Evolutionary conservation across 2,329 filamentous ascomycete species (phyloP).

Genomic region (Cercospora sp.): DNA sequence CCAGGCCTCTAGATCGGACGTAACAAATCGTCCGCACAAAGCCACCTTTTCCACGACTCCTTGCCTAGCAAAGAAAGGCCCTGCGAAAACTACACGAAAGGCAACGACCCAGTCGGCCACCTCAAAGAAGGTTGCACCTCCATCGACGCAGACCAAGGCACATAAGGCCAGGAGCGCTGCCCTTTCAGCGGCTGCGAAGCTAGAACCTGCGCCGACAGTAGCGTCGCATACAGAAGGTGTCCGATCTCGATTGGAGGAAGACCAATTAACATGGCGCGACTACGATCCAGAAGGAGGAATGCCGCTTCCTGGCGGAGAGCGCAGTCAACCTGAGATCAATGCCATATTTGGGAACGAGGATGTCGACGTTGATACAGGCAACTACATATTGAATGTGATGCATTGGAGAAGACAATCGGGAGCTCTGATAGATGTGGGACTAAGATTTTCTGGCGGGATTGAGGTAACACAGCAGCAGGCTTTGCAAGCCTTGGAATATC

Average conservation of each 20-base stretch:
- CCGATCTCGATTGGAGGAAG: constrained; percentile 12
- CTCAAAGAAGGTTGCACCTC: neutral
- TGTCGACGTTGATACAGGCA: constrained; percentile 38
- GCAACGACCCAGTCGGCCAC: neutral
- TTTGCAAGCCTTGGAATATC: constrained; percentile 37
- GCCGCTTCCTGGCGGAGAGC: constrained; percentile 38
- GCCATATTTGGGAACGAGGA: constrained; percentile 37
- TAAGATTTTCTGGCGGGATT: constrained; percentile 35
- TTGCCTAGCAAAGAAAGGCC: neutral
- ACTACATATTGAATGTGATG: constrained; percentile 42
- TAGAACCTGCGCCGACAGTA: constrained; percentile 31
- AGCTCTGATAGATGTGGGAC: constrained; percentile 40
- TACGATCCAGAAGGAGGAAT: constrained; percentile 42
- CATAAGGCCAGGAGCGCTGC: constrained; percentile 11
- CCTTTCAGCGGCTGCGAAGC: constrained; percentile 20
- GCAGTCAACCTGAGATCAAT: constrained; percentile 33
- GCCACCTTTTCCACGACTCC: constrained; percentile 21
- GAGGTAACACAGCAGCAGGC: constrained; percentile 34
- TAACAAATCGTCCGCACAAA: neutral
- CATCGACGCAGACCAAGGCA: constrained; percentile 2
- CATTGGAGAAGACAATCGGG: constrained; percentile 42
- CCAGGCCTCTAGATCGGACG: neutral
- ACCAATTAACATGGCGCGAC: constrained; percentile 40
- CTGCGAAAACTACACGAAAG: neutral
- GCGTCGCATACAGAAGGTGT: constrained; percentile 36